Evolutionary conservation across 768 basidiomycete species (phyloP).

Genomic region (Boletales sp.): DNA sequence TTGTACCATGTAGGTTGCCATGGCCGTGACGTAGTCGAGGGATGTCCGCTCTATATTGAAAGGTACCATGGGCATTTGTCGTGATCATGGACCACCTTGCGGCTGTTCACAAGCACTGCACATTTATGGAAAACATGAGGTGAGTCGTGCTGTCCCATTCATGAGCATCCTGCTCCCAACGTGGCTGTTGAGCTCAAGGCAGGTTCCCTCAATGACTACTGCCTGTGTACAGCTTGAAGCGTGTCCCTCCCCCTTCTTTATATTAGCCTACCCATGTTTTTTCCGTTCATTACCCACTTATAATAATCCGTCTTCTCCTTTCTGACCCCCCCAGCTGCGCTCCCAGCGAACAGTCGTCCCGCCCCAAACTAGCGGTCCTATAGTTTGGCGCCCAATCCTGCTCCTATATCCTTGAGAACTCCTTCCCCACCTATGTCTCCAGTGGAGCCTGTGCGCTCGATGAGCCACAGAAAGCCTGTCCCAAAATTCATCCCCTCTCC

Average conservation of each 20-base stretch:
- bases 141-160: conserved; percentile 31
- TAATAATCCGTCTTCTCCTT: conserved; percentile 29
- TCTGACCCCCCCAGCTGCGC: conserved; percentile 24
- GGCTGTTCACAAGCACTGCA: conserved; percentile 30
- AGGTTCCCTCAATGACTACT: conserved; percentile 30
- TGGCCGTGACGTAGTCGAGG: conserved; percentile 25
- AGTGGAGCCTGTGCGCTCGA: conserved; percentile 31
- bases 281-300: conserved; percentile 25
- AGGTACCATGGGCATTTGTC: conserved; percentile 31
- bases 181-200: conserved; percentile 35
- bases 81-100: conserved; percentile 32
- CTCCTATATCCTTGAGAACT: conserved; percentile 7
- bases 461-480: conserved; percentile 71
- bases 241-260: conserved; percentile 22
- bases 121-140: conserved; percentile 37
- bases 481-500: conserved; percentile 67
- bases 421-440: conserved; percentile 22
- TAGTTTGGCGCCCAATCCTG: conserved; percentile 10
- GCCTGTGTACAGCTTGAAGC: conserved; percentile 32
- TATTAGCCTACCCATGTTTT: conserved; percentile 26
- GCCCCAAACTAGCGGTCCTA: conserved; percentile 6
- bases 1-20: conserved; percentile 16
- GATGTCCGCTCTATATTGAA: conserved; percentile 18
- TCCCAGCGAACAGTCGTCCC: conserved; percentile 15
- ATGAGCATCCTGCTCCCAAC: conserved; percentile 30